Conservation (phyloP, 2,329 filamentous ascomycete species). For the Aspergillus brunneoviolaceus region DNA sequence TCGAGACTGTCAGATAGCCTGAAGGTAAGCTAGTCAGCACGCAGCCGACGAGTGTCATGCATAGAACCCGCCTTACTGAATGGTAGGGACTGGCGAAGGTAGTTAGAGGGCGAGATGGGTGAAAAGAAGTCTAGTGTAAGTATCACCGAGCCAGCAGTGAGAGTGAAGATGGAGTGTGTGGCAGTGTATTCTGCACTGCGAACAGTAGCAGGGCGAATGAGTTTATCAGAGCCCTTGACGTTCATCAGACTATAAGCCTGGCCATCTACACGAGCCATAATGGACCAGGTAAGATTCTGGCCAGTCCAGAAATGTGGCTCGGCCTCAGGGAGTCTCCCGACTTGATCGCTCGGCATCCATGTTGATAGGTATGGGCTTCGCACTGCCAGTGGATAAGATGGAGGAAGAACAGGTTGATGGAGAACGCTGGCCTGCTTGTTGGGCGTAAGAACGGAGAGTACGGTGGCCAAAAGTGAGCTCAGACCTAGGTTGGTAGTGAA, state of each 20-base stretch:
- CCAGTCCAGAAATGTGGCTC: conserved; percentile 47
- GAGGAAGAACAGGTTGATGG: conserved; percentile 35
- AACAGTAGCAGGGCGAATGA: conserved; percentile 35
- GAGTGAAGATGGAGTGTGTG: conserved; percentile 43
- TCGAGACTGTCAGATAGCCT: conserved; percentile 44
- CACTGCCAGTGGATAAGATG: conserved; percentile 47
- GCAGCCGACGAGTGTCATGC: too few species aligned
- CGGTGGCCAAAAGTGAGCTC: conserved; percentile 23
- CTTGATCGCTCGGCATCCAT: conserved; percentile 46
- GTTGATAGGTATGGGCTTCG: conserved; percentile 45
- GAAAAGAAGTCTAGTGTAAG: conserved; percentile 48
- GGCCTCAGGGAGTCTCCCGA: conserved; percentile 37
- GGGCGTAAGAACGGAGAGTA: conserved; percentile 17
- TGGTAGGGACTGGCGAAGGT: conserved; percentile 46
- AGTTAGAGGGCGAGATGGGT: conserved; percentile 44
- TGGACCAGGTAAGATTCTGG: conserved; percentile 42
- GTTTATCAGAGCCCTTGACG: conserved; percentile 27
- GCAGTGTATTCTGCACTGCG: conserved; percentile 41
- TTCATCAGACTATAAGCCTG: conserved; percentile 46
- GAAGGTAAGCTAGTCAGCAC: conserved; percentile 8
- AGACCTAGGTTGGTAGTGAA: conserved; percentile 21
- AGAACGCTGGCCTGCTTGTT: conserved; percentile 12
- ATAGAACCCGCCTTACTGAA: conserved; percentile 31
- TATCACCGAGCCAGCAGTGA: conserved; percentile 36
- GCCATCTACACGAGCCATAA: conserved; percentile 44